These are phyloP conservation scores for Trypanosomatidae sp. DNA, from an alignment of 208 protist genomes.

Conservation along the genomic window DNA sequence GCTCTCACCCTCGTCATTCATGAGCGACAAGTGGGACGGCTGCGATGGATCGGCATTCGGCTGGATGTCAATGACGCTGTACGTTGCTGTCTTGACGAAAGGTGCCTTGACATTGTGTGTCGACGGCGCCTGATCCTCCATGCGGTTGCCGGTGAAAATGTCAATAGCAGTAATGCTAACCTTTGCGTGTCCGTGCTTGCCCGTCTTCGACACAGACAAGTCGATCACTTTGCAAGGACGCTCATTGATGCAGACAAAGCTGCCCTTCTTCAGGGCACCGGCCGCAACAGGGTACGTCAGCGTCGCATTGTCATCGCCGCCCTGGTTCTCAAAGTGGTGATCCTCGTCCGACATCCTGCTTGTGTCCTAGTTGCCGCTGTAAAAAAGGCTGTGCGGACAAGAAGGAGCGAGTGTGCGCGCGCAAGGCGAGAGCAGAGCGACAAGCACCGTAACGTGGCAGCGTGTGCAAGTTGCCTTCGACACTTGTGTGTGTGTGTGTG, in stretches of 20 bases:
- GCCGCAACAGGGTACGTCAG: conserved; percentile 77
- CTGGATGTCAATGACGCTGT: conserved; percentile 90
- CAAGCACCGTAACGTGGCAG: not conserved
- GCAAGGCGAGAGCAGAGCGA: not conserved
- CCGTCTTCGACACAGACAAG: conserved; percentile 97
- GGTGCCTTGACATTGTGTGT: conserved; percentile 97
- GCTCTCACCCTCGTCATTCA: conserved; percentile 88
- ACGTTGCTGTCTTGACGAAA: conserved; percentile 92
- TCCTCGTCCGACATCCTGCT: conserved; percentile 38
- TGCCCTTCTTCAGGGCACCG: conserved; percentile 86
- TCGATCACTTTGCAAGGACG: conserved; percentile 97
- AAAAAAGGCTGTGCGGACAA: no score
- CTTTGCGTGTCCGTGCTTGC: conserved; percentile 99
- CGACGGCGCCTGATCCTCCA: conserved; percentile 95
- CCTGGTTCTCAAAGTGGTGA: conserved; percentile 58
- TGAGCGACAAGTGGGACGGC: conserved; percentile 72
- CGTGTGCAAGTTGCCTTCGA: no score
- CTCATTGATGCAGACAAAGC: conserved; percentile 81
- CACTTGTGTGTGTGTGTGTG: no score
- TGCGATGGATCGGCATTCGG: conserved; percentile 68
- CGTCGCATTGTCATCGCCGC: conserved; percentile 49
- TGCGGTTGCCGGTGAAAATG: conserved; percentile 98
- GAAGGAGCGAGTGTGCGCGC: no score
- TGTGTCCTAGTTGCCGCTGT: conserved; percentile 1
- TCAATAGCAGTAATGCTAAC: conserved; percentile 95